phyloP scores from a whole-genome alignment of 805 yeast genomes.

The baker's yeast (Saccharomyces cerevisiae) region DNA sequence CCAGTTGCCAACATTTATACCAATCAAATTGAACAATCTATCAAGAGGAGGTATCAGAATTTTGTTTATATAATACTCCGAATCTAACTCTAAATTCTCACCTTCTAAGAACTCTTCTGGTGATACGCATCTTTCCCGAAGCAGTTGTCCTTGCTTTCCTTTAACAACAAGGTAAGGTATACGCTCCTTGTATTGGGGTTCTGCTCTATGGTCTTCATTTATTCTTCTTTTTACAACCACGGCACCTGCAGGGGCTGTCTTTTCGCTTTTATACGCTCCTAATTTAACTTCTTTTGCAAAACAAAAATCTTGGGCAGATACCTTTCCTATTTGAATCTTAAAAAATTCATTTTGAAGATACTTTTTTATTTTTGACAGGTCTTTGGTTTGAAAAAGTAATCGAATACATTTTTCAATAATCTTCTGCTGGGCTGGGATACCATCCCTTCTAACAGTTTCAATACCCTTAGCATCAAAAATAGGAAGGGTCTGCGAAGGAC shows the following conservation, averaged over 20 bases:
- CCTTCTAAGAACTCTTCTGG: slow-evolving; percentile 62
- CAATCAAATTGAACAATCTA: slow-evolving; percentile 70
- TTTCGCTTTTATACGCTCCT: slow-evolving; percentile 71
- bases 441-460: slow-evolving; percentile 91
- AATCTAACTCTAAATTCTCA: slow-evolving; percentile 47
- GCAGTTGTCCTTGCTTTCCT: slow-evolving; percentile 44
- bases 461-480: slow-evolving; percentile 93
- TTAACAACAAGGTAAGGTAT: slow-evolving; percentile 77
- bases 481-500: slow-evolving; percentile 45
- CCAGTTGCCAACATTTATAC: slow-evolving; percentile 77
- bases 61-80: slow-evolving; percentile 76
- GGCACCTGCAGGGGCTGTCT: slow-evolving; percentile 86
- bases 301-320: slow-evolving; percentile 74
- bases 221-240: slow-evolving; percentile 58
- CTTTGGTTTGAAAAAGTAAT: slow-evolving; percentile 61
- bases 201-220: slow-evolving; percentile 58
- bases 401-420: slow-evolving; percentile 65
- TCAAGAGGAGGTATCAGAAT: slow-evolving; percentile 86
- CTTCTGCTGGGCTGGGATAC: slow-evolving; percentile 84
- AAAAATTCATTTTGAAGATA: slow-evolving; percentile 60
- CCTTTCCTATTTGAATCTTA: slow-evolving; percentile 53
- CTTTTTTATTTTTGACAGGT: slow-evolving; percentile 59
- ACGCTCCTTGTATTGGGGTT: slow-evolving; percentile 82
- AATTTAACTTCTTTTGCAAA: slow-evolving; percentile 84
- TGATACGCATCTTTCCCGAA: slow-evolving; percentile 70